Conservation (phyloP, 495 filamentous ascomycete species). For the Podospora pseudocomata region DNA sequence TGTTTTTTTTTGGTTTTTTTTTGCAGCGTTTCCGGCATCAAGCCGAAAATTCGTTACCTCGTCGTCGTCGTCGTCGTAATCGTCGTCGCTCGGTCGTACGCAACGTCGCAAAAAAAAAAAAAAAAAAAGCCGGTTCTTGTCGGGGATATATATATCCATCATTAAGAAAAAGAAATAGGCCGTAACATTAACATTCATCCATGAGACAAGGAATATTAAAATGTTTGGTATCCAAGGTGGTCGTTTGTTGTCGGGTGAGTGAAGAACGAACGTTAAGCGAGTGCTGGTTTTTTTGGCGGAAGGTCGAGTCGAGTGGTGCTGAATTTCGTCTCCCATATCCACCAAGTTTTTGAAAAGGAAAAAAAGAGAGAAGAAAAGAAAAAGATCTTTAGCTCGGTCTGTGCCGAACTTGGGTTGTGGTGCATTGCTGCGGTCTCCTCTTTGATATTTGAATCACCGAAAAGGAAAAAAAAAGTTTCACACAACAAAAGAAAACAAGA, state of each 20-base stretch:
- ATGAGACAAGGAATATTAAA: constrained; percentile 42
- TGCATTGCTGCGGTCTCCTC: constrained; percentile 53
- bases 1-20: constrained; percentile 9
- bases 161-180: constrained; percentile 30
- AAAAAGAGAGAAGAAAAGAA: constrained; percentile 18
- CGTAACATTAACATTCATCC: constrained; percentile 40
- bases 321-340: constrained; percentile 12
- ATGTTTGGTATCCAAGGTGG: constrained; percentile 22
- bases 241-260: background rate
- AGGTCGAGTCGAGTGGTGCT: background rate
- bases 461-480: constrained; percentile 2
- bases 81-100: constrained; percentile 20
- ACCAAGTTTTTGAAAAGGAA: constrained; percentile 18
- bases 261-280: background rate
- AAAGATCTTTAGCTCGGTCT: constrained; percentile 38
- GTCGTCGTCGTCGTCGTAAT: constrained; percentile 14
- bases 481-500: constrained; percentile 32
- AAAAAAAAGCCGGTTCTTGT: constrained; percentile 25
- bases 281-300: background rate
- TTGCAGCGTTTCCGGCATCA: constrained; percentile 4
- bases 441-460: constrained; percentile 25
- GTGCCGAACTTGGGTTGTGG: constrained; percentile 39
- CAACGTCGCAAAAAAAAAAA: constrained; percentile 5
- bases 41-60: constrained; percentile 18
- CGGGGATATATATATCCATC: constrained; percentile 30